Base-by-base conservation (phyloP, 2,329 filamentous ascomycete species). In the Sporothrix brunneoviolacea region DNA sequence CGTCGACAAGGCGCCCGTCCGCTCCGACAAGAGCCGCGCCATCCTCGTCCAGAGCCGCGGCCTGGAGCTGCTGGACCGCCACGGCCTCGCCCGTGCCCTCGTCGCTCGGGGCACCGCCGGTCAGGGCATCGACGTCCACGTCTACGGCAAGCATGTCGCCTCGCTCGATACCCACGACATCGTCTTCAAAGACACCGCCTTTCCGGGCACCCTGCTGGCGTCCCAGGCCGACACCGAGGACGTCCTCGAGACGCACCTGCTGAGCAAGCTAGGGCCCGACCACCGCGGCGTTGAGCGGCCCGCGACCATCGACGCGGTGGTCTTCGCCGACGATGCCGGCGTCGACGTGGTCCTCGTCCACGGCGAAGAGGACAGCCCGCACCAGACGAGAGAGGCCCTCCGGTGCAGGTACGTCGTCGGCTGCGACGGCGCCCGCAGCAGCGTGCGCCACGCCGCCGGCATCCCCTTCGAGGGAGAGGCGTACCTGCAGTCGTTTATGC, bases 1-100 rank as follows among this genome's bases (percentile, higher is more conserved):
- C 53, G 58, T 73, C 48, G 68, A 72, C 52, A 62, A 64, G 42
- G 54, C 51, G 5, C 50, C 57, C 8, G 55, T 46, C 7, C 65
- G 64, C 12, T 68, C 64, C 12, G 61, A 67, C 44, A 65, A 68
- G 51, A 70, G 66, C 54, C 70, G 64, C 54, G 74, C 64, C 8
- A 59, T 78, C 1, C 65, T 68, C 9, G 60, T 78, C 5, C 76
- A 79, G 50, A 64, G 73, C 12, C 70, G 75, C 8, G 74, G 70
- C 1, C 58, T 76, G 8, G 76, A 79, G 56, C 63, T 77, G 21
- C 68, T 77, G 44, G 67, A 67, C 41, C 73, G 75, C 35, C 67
- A 77, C 39, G 55, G 71, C 28, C 60, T 66, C 8, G 61, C 68
- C 10, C 60, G 27, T 4, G 40, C 61, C 3, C 56, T 75, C 22